phyloP scores from a whole-genome alignment of 768 basidiomycete species.

The Amanita phalloides region DNA sequence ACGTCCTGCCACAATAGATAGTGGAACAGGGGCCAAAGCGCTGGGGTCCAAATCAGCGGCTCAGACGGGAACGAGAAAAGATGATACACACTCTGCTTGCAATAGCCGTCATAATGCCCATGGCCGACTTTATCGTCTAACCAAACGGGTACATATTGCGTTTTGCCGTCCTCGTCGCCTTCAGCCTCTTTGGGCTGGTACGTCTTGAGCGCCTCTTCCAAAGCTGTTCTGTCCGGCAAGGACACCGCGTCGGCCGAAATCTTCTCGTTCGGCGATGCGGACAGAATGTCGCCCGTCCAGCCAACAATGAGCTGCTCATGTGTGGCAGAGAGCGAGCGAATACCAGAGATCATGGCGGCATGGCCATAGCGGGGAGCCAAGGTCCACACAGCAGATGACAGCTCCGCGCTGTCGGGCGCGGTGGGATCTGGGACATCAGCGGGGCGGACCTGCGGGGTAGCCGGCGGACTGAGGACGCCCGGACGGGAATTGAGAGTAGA shows the following conservation, averaged over 20 bases:
- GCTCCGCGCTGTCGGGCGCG: slow-evolving; percentile 5
- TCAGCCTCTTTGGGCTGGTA: slow-evolving; percentile 55
- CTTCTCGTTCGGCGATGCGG: slow-evolving; percentile 30
- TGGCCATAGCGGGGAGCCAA: slow-evolving; percentile 79
- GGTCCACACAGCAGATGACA: slow-evolving; percentile 45
- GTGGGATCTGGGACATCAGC: slow-evolving; percentile 30
- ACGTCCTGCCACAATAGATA: slow-evolving; percentile 98
- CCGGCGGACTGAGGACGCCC: slow-evolving; percentile 61
- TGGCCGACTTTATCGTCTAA: slow-evolving; percentile 82
- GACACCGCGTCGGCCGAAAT: slow-evolving; percentile 42
- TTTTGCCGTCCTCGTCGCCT: slow-evolving; percentile 39
- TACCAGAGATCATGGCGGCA: slow-evolving; percentile 90
- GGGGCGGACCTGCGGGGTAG: slow-evolving; percentile 58
- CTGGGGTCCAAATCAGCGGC: slow-evolving; percentile 24
- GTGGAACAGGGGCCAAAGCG: slow-evolving; percentile 96
- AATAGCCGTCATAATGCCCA: slow-evolving; percentile 95
- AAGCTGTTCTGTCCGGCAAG: slow-evolving; percentile 49
- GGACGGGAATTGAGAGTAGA: slow-evolving; percentile 44
- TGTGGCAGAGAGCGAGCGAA: slow-evolving; percentile 69
- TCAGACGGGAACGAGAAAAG: slow-evolving; percentile 1
- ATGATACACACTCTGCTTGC: slow-evolving; percentile 78
- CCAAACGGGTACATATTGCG: slow-evolving; percentile 85
- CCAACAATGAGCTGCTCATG: slow-evolving; percentile 90
- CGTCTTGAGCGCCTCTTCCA: slow-evolving; percentile 53
- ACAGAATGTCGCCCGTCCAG: slow-evolving; percentile 85